Base-by-base conservation (phyloP, 1,284 basidiomycete genomes). In the Sparassis latifolia region DNA sequence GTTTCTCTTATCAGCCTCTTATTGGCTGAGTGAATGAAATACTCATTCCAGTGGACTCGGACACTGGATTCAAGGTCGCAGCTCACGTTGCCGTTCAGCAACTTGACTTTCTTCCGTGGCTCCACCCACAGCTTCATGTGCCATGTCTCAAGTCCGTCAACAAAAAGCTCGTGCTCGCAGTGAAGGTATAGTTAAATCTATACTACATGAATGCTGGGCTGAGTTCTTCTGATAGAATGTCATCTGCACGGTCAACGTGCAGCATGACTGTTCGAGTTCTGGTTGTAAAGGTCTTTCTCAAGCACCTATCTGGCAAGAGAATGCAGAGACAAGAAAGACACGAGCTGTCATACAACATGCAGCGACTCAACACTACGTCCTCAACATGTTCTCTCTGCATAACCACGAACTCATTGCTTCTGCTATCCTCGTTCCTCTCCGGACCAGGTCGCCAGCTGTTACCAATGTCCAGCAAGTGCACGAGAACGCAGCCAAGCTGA, bases 201-300 rank as follows among this genome's bases (percentile, higher is more conserved):
- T 37, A 6, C 12, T 7, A 12, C 35, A 37, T 6, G 6, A 12
- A 37, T n/a, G n/a, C n/a, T n/a, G n/a, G n/a, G 12, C 7, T 12
- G 12, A 7, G 35, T 12, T 37, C 35, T 7, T 37, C 35, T 12
- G 6, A 6, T 40, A 55, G 52, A 42, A 52, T 4, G 31, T 58
- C 4, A 10, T 38, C 1, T 55, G 50, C 33, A 45, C 42, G 1
- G 38, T 54, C 2, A 58, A 58, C 39, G 42, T 58, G 5, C 56
- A 58, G 46, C 56, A 58, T 37, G 51, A 58, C 45, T 58, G 56
- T 37, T 10, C 31, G 2, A 2, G 4, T 6, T n/a, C 45, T 20
- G 0, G 5, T 0, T 58, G 56, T 37, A 48, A 33, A 1, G n/a
- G 12, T 0, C 12, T 45, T 1, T 38, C 31, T 0, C 33, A 35